Conservation (phyloP, 2,329 filamentous ascomycete species). For the Colletotrichum musicola region DNA sequence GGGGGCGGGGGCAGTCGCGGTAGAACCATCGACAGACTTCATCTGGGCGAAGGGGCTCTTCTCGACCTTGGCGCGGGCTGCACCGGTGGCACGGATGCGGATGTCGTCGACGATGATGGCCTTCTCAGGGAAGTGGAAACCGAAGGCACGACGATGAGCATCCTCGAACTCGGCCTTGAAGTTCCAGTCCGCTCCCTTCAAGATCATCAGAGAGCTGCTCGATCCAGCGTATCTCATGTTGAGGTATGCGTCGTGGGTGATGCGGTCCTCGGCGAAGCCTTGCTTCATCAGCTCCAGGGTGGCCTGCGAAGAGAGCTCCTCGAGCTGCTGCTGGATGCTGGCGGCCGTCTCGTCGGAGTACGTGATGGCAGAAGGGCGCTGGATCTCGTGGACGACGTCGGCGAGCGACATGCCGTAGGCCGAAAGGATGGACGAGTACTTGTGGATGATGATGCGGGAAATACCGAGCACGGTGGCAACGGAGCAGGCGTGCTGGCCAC, state of each 20-base stretch:
- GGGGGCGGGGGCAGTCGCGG: constrained; percentile 73
- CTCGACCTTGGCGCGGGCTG: constrained; percentile 33
- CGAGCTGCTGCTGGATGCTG: constrained; percentile 43
- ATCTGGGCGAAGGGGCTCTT: constrained; percentile 38
- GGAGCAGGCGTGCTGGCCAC: constrained; percentile 59
- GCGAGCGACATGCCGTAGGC: constrained; percentile 61
- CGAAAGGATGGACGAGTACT: constrained; percentile 59
- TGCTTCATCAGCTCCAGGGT: constrained; percentile 43
- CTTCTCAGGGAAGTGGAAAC: constrained; percentile 59
- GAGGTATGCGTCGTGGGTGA: constrained; percentile 57
- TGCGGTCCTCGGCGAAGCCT: constrained; percentile 49
- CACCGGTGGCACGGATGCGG: constrained; percentile 39
- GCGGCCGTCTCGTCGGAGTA: constrained; percentile 37
- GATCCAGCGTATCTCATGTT: constrained; percentile 59
- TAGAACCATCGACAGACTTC: constrained; percentile 25
- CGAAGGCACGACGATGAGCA: constrained; percentile 81
- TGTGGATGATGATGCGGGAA: constrained; percentile 56
- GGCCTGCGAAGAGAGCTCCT: constrained; percentile 50
- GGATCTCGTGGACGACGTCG: constrained; percentile 57
- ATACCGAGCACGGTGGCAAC: constrained; percentile 59
- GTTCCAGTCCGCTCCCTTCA: constrained; percentile 45
- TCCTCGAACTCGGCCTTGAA: constrained; percentile 77
- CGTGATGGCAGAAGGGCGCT: constrained; percentile 51
- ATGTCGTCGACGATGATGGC: constrained; percentile 52
- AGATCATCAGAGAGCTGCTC: constrained; percentile 55